A percentile compares a stretch with the other conserved stretches of the same genome.
These are phyloP conservation scores for Hapsidospora chrysogenum DNA, from an alignment of 495 filamentous ascomycete species.

Conservation along the genomic window DNA sequence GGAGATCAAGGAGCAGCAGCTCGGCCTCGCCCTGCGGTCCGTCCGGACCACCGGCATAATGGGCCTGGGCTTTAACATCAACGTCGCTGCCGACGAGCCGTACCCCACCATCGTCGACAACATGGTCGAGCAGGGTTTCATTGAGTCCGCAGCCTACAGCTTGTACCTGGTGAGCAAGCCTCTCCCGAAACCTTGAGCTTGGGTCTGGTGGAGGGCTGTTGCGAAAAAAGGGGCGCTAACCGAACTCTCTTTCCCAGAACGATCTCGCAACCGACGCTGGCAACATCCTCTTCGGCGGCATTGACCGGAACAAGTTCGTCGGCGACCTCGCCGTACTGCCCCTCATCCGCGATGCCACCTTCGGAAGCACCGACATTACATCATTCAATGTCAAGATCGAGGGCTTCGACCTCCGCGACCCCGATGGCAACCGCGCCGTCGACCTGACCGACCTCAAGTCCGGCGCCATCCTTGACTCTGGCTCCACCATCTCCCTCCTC, in stretches of 20 bases:
- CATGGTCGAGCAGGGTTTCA: conserved; percentile 51
- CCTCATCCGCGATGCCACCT: conserved; percentile 27
- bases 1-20: conserved; percentile 51
- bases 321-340: conserved; percentile 58
- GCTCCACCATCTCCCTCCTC: conserved; percentile 67
- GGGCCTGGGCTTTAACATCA: conserved; percentile 67
- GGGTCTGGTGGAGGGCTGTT: too few species aligned
- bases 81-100: conserved; percentile 44
- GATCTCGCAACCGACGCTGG: conserved; percentile 48
- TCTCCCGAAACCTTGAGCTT: too few species aligned
- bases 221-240: too few species aligned
- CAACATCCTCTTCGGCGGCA: conserved; percentile 76
- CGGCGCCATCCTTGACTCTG: conserved; percentile 71
- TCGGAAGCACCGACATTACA: conserved; percentile 9
- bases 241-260: too few species aligned
- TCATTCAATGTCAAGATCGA: conserved; percentile 24
- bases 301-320: conserved; percentile 71
- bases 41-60: conserved; percentile 63
- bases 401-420: conserved; percentile 12
- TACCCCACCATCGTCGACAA: conserved; percentile 71
- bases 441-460: conserved; percentile 24
- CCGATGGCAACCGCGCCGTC: conserved; percentile 15
- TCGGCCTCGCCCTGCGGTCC: conserved; percentile 63
- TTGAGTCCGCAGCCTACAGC: conserved; percentile 72
- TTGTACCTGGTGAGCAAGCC: too few species aligned